Evolutionary conservation across 2,329 filamentous ascomycete genomes (phyloP), one percentile per base, ranked within the genome.

Genomic region (Westerdykella aurantiaca): DNA sequence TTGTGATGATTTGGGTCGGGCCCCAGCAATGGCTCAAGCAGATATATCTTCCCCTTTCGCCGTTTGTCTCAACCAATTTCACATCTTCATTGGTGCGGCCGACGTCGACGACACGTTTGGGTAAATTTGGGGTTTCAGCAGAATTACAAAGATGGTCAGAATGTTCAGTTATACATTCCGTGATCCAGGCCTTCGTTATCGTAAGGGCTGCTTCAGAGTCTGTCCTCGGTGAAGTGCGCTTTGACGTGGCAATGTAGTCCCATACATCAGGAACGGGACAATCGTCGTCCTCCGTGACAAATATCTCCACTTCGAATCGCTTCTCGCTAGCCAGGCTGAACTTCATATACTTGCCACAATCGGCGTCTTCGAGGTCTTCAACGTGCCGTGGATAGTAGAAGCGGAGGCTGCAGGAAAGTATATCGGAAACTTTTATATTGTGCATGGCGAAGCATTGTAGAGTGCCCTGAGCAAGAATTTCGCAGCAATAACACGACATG

Each of bases 21-120:
- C 46, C 50, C 52, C 50, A 53, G 31, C 52, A 50, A 18, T 50
- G 51, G 37, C 50, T 52, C n/a, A 55, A 42, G 17, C 39, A 39
- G 4, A 47, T 38, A 21, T 53, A 53, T n/a, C 11, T 31, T 6
- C 33, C 43, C 21, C 5, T 13, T n/a, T 23, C 5, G 2, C 42
- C 46, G 0, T 44, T 41, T 0, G 50, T 45, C 21, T 49, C 46
- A 13, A 48, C 9, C 7, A 55, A 37, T 17, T 13, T 39, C 1
- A 41, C 17, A 12, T 22, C 14, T 5, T 25, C 38, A n/a, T 44
- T 37, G 3, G 35, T 10, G 1, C 29, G 22, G 4, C 41, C 43
- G 9, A 53, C 38, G 37, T 52, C 49, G 18, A 53, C 13, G 1
- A 53, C 43, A 18, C 51, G 21, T 6, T 42, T 42, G 1, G 49